Evolutionary conservation across 768 basidiomycete species (phyloP).

Genomic region (Serendipita sp.): DNA sequence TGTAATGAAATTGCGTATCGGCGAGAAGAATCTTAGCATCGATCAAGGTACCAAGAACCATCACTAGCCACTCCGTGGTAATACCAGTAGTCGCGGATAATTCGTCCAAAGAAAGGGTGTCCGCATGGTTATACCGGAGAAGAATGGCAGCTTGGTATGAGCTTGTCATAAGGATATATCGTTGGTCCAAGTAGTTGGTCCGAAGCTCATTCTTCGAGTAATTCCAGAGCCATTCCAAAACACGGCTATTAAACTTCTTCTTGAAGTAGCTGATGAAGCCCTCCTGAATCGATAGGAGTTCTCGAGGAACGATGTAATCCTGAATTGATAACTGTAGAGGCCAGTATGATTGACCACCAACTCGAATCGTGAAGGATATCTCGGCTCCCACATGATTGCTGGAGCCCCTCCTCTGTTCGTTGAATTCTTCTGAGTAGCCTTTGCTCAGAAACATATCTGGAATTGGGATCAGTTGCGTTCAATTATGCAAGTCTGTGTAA

Average conservation of each 20-base stretch:
- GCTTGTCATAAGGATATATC: conserved; percentile 91
- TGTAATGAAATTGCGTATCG: conserved; percentile 79
- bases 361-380: conserved; percentile 84
- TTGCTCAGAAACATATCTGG: conserved; percentile 89
- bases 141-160: conserved; percentile 93
- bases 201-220: conserved; percentile 92
- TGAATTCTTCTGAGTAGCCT: conserved; percentile 89
- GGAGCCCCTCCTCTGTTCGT: conserved; percentile 76
- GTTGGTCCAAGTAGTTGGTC: conserved; percentile 84
- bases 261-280: conserved; percentile 90
- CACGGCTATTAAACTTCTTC: conserved; percentile 87
- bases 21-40: conserved; percentile 84
- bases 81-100: conserved; percentile 65
- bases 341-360: conserved; percentile 94
- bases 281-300: conserved; percentile 76
- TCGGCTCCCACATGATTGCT: conserved; percentile 57
- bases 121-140: conserved; percentile 82
- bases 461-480: conserved; percentile 5
- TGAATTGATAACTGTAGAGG: conserved; percentile 69
- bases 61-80: conserved; percentile 56
- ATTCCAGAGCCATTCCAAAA: conserved; percentile 97
- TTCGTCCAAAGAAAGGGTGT: conserved; percentile 71
- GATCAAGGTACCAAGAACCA: conserved; percentile 40
- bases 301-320: conserved; percentile 77
- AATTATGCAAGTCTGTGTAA: neutral